Percentiles rank a stretch among this genome's conserved stretches.
These are phyloP conservation scores for Chlamydomonas sphaeroides DNA, from an alignment of 139 green algal species.

Conservation along the genomic window DNA sequence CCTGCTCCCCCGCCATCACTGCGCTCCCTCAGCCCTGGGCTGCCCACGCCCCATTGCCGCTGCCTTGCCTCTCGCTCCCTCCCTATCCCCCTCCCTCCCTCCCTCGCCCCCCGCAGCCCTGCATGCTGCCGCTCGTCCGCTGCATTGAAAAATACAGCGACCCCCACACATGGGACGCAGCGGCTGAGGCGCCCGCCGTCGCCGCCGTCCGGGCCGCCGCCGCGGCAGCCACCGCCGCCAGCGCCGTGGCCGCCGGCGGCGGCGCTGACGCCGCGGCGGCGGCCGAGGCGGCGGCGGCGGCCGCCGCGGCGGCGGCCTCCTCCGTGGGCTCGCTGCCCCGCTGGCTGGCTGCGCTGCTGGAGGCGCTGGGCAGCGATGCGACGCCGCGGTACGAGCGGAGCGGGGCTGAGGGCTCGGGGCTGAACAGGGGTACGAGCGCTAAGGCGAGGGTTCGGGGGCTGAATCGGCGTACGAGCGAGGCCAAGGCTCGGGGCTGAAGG, in stretches of 20 bases:
- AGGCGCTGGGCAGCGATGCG: background rate
- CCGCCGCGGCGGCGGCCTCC: background rate
- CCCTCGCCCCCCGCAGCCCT: background rate
- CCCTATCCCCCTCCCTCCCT: too few relatives aligned
- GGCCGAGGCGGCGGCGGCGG: background rate
- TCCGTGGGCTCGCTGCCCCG: background rate
- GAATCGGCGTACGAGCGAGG: too few relatives aligned
- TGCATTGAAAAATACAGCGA: slow-evolving; percentile 28
- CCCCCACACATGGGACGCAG: background rate
- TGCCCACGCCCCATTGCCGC: too few relatives aligned
- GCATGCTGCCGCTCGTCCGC: slow-evolving; percentile 22
- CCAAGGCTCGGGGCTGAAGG: too few relatives aligned
- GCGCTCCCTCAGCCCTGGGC: too few relatives aligned
- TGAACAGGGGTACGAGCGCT: too few relatives aligned
- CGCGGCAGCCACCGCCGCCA: background rate
- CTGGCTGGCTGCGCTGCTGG: slow-evolving; percentile 6
- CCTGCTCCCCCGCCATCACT: too few relatives aligned
- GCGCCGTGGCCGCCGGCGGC: background rate
- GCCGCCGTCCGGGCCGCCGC: background rate
- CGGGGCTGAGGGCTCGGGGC: too few relatives aligned
- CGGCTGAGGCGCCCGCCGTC: slow-evolving; percentile 1
- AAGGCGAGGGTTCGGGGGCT: too few relatives aligned
- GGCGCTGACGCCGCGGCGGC: background rate
- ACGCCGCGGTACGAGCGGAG: background rate
- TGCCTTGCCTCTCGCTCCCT: too few relatives aligned